Evolutionary conservation across 2,329 filamentous ascomycete species (phyloP), one percentile per base, ranked within the genome.

Genomic region (Blumeriella jaapii): DNA sequence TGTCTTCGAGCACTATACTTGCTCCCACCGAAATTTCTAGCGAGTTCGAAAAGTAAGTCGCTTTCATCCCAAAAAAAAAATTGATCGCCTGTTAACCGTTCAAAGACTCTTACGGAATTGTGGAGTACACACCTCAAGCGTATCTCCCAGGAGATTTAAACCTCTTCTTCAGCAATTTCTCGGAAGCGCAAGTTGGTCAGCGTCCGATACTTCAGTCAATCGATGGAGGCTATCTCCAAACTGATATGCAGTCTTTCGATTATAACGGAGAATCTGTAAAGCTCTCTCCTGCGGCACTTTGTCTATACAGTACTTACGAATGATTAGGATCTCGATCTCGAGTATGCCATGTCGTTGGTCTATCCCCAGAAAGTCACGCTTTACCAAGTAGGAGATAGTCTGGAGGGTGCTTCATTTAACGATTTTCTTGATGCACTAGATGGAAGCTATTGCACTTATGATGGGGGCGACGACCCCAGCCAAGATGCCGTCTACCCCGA

Each of bases 341-440:
- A 71, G 40, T 68, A 71, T 42, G 65, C 65, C 34, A 71, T 68
- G 53, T 53, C 66, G 6, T 55, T 74, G 23, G 61, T 71, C 14
- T 65, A 63, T 36, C 70, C 69, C 1, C 68, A 74, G 42, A 59
- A 25, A 61, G 61, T 20, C 59, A 64, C 34, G 56, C 58, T 46
- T 6, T 43, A 43, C 13, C 41, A 43, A 20, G 34, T 33, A 0
- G 41, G 38, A 25, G 41, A 43, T 23, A 19, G 13, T 11, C 14
- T 40, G 4, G 37, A 38, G 20, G 37, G 34, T n/a, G 41, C 41
- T 9, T 40, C 37, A 0, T 43, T 43, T 30, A 38, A 38, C 23
- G 40, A 40, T 12, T 37, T 43, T 13, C 29, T 43, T 3, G 41
- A 43, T 28, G 41, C 41, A 13, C 13, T 34, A 3, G 32, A 34